Evolutionary conservation across 805 yeast species (phyloP).

Genomic region (Vanderwaltozyma tropicalis): DNA sequence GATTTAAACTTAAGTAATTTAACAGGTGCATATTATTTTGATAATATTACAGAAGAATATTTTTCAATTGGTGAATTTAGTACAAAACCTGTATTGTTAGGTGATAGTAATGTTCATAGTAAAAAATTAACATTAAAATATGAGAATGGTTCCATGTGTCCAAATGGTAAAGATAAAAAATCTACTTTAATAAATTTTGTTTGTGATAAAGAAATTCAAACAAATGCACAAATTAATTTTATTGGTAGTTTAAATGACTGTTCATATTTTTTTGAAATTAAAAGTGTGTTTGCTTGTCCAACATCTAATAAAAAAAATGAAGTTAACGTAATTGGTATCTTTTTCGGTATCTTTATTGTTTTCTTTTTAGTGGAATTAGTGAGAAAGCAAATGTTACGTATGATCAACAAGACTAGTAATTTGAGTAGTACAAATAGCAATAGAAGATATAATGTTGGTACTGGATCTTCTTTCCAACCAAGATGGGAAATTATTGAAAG

Average conservation of each 20-base stretch:
- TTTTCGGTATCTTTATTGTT: slow-evolving; percentile 39
- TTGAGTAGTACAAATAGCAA: neutral
- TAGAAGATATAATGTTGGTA: neutral
- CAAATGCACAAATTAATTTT: slow-evolving; percentile 55
- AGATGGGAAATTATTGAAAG: slow-evolving; percentile 23
- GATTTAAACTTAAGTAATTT: slow-evolving; percentile 18
- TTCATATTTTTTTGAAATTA: slow-evolving; percentile 71
- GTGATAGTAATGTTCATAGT: slow-evolving; percentile 22
- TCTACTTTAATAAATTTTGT: slow-evolving; percentile 61
- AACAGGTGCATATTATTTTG: slow-evolving; percentile 49
- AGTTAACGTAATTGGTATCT: slow-evolving; percentile 55
- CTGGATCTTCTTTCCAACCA: slow-evolving; percentile 3
- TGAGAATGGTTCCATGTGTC: slow-evolving; percentile 55
- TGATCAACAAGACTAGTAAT: neutral
- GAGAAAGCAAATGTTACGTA: slow-evolving; percentile 22
- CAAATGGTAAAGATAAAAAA: slow-evolving; percentile 44
- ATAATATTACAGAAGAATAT: slow-evolving; percentile 13
- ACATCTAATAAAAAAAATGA: slow-evolving; percentile 60
- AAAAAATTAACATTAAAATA: slow-evolving; percentile 61
- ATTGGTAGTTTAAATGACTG: slow-evolving; percentile 70
- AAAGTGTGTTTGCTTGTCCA: slow-evolving; percentile 81
- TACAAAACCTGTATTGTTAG: slow-evolving; percentile 55
- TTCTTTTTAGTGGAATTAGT: slow-evolving; percentile 32
- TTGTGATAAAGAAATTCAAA: slow-evolving; percentile 66
- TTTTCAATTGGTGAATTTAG: slow-evolving; percentile 54